Percentiles rank a stretch among this genome's conserved stretches.
These are phyloP conservation scores for Ceratobasidium sp. DNA, from an alignment of 1,284 basidiomycete genomes.

Conservation along the genomic window DNA sequence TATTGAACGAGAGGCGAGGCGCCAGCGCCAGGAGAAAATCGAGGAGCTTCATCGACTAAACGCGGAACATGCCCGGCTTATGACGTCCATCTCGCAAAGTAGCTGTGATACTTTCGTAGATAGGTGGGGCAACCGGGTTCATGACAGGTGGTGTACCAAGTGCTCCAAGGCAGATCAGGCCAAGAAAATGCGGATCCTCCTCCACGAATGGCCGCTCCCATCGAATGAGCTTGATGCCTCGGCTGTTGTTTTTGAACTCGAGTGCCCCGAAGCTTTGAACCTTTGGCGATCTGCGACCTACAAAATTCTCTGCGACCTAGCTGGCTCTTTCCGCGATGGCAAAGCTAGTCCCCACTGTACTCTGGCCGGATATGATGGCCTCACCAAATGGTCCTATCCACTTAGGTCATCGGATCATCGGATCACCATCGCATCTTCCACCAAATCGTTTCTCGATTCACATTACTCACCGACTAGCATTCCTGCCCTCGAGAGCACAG, in stretches of 20 bases:
- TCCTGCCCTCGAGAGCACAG: slow-evolving; percentile 51
- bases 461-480: slow-evolving; percentile 58
- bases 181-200: slow-evolving; percentile 55
- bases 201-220: slow-evolving; percentile 68
- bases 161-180: slow-evolving; percentile 56
- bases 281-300: slow-evolving; percentile 64
- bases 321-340: neutral
- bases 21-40: slow-evolving; percentile 50
- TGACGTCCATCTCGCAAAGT: neutral
- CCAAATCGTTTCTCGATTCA: slow-evolving; percentile 59
- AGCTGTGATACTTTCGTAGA: neutral
- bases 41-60: slow-evolving; percentile 53
- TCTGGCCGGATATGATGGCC: neutral
- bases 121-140: too few species aligned
- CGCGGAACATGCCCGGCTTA: slow-evolving; percentile 44
- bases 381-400: neutral
- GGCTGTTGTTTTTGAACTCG: slow-evolving; percentile 63
- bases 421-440: slow-evolving; percentile 60
- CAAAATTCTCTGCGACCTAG: slow-evolving; percentile 52
- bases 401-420: neutral
- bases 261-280: slow-evolving; percentile 59
- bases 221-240: slow-evolving; percentile 51
- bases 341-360: neutral
- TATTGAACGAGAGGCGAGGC: slow-evolving; percentile 55
- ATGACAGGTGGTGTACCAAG: slow-evolving; percentile 52